phyloP scores from a whole-genome alignment of 2,329 filamentous ascomycete genomes.

The Pseudogymnoascus sp. region DNA sequence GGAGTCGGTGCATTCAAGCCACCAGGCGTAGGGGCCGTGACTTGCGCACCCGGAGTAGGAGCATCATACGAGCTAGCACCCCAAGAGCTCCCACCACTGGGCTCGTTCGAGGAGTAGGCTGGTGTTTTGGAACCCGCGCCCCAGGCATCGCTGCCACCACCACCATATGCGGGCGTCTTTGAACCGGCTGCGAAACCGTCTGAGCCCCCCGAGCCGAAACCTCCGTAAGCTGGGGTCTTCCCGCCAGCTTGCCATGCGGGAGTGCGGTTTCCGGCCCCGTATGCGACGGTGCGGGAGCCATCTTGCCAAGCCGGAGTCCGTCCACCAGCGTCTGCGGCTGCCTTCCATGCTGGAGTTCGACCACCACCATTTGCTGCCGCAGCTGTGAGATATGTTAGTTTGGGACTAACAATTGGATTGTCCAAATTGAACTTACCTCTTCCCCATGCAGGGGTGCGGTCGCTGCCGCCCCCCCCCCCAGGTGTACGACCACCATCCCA shows the following conservation, averaged over 20 bases:
- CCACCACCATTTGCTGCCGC: slow-evolving; percentile 48
- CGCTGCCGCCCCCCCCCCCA: slow-evolving; percentile 48
- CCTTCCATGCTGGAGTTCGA: slow-evolving; percentile 56
- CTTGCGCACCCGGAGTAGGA: slow-evolving; percentile 53
- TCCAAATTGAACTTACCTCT: slow-evolving; percentile 46
- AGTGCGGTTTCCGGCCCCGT: slow-evolving; percentile 64
- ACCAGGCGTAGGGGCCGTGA: slow-evolving; percentile 52
- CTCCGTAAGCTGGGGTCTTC: slow-evolving; percentile 54
- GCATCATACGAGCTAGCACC: slow-evolving; percentile 51
- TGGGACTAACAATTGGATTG: not conserved
- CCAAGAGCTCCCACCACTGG: slow-evolving; percentile 50
- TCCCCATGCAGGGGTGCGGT: slow-evolving; percentile 71
- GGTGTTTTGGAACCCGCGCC: slow-evolving; percentile 48
- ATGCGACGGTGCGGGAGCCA: slow-evolving; percentile 59
- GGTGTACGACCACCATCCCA: slow-evolving; percentile 61
- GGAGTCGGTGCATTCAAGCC: slow-evolving; percentile 63
- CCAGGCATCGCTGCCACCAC: slow-evolving; percentile 52
- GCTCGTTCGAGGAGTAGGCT: slow-evolving; percentile 58
- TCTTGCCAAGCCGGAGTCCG: slow-evolving; percentile 64
- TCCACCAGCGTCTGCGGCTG: slow-evolving; percentile 36
- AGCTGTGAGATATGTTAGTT: slow-evolving; percentile 29
- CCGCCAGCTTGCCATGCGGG: slow-evolving; percentile 73
- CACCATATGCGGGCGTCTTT: slow-evolving; percentile 68
- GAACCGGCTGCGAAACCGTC: slow-evolving; percentile 59
- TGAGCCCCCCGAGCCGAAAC: slow-evolving; percentile 18